Percentiles rank a stretch among this genome's conserved stretches.
Conservation (phyloP, 2,329 filamentous ascomycete genomes). For the Furcasterigmium sp. region DNA sequence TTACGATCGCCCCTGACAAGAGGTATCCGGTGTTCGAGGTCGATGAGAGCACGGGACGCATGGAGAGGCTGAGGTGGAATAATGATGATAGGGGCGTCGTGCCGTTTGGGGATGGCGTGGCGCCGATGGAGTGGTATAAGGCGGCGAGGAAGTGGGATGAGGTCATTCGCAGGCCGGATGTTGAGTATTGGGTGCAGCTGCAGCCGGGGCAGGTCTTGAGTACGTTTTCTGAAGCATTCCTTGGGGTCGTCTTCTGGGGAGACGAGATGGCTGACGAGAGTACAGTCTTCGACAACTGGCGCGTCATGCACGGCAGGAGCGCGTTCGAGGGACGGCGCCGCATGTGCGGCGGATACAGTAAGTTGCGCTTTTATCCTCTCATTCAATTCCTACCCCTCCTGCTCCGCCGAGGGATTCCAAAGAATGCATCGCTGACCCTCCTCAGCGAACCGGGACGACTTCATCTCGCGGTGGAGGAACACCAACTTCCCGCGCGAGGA, state of each 20-base stretch:
- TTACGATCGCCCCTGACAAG: conserved; percentile 68
- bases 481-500: conserved; percentile 55
- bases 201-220: conserved; percentile 71
- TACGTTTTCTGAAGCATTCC: conserved; percentile 36
- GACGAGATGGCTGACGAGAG: neutral
- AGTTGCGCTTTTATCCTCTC: conserved; percentile 33
- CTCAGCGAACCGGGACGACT: conserved; percentile 75
- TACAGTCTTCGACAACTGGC: conserved; percentile 94
- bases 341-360: conserved; percentile 88
- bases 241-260: conserved; percentile 7
- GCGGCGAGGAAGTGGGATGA: conserved; percentile 71
- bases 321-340: conserved; percentile 79
- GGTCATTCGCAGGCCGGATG: conserved; percentile 58
- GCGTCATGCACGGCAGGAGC: conserved; percentile 81
- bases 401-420: neutral
- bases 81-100: conserved; percentile 78
- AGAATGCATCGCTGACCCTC: neutral
- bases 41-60: conserved; percentile 26
- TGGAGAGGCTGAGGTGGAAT: conserved; percentile 79
- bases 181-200: conserved; percentile 77
- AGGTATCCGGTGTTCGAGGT: conserved; percentile 69
- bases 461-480: conserved; percentile 68
- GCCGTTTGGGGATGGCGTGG: conserved; percentile 41
- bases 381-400: no score
- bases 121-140: conserved; percentile 65